phyloP scores from a whole-genome alignment of 768 basidiomycete genomes.

The Terana coerulea region DNA sequence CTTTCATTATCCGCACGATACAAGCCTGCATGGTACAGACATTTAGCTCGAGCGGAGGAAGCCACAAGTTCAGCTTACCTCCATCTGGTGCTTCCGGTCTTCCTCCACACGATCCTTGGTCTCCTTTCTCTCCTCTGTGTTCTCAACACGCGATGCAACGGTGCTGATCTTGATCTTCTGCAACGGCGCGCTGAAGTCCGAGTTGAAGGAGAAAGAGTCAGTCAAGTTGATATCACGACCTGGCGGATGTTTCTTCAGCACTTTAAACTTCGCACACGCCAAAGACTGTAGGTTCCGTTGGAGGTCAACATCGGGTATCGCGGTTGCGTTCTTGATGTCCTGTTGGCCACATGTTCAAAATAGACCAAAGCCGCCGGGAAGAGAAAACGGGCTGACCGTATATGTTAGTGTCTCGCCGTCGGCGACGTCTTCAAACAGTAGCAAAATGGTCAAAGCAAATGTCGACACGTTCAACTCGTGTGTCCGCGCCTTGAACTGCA shows the following conservation, averaged over 20 bases:
- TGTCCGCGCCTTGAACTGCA: constrained; percentile 69
- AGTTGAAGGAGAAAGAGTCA: constrained; percentile 91
- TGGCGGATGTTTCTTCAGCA: constrained; percentile 88
- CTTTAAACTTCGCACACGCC: constrained; percentile 91
- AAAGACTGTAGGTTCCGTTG: constrained; percentile 93
- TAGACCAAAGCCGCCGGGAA: not conserved
- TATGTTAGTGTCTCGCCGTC: constrained; percentile 75
- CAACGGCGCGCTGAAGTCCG: constrained; percentile 71
- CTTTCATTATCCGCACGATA: constrained; percentile 97
- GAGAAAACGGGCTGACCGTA: constrained; percentile 42
- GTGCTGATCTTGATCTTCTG: constrained; percentile 94
- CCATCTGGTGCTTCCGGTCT: constrained; percentile 83
- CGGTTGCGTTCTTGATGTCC: constrained; percentile 81
- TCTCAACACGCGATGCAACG: constrained; percentile 85
- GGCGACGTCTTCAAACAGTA: constrained; percentile 75
- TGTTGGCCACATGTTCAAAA: constrained; percentile 27
- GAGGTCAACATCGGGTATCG: constrained; percentile 72
- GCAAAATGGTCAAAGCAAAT: constrained; percentile 78
- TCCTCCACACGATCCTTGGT: constrained; percentile 90
- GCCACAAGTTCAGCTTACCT: no score
- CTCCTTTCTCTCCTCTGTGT: constrained; percentile 80
- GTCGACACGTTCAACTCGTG: constrained; percentile 95
- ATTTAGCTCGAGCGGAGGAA: no score
- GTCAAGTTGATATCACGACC: constrained; percentile 72
- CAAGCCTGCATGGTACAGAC: constrained; percentile 68